Conservation (phyloP, 306 rosid species). For the Acacia confusa region DNA sequence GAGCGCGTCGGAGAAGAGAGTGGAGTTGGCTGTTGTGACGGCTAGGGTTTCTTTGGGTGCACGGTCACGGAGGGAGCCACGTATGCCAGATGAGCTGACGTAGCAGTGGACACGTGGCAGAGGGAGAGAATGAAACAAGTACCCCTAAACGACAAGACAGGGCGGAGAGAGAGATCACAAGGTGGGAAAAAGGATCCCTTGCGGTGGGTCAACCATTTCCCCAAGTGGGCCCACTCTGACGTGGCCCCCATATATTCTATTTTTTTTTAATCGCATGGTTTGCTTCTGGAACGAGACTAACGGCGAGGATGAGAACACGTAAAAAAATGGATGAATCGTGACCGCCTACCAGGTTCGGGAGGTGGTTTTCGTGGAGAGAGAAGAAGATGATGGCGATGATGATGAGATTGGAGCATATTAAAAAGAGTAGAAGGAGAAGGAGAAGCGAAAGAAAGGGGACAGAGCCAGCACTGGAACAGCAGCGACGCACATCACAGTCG, state of each 20-base stretch:
- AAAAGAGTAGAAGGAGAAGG: neutral
- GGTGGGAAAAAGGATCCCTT: neutral
- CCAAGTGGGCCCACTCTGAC: neutral
- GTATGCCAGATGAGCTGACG: neutral
- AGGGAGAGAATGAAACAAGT: neutral
- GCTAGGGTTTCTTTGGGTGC: slow-evolving; percentile 12
- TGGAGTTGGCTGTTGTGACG: neutral
- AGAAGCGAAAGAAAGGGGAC: neutral
- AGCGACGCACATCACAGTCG: neutral
- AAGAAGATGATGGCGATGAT: slow-evolving; percentile 25
- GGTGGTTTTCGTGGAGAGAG: neutral
- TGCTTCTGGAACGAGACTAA: neutral
- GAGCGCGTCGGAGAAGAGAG: neutral
- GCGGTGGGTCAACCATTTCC: slow-evolving; percentile 4
- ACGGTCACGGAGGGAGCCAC: slow-evolving; percentile 5
- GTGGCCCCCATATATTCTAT: neutral
- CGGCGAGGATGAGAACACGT: neutral
- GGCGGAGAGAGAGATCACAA: neutral
- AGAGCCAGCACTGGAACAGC: neutral
- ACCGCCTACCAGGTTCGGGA: neutral
- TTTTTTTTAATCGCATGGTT: neutral
- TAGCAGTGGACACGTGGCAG: neutral
- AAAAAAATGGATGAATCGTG: neutral
- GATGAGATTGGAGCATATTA: slow-evolving; percentile 43
- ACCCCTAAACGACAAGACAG: neutral